Evolutionary conservation across 352 stramenopile genomes (phyloP).

Genomic region (Globisporangium cederbergense): DNA sequence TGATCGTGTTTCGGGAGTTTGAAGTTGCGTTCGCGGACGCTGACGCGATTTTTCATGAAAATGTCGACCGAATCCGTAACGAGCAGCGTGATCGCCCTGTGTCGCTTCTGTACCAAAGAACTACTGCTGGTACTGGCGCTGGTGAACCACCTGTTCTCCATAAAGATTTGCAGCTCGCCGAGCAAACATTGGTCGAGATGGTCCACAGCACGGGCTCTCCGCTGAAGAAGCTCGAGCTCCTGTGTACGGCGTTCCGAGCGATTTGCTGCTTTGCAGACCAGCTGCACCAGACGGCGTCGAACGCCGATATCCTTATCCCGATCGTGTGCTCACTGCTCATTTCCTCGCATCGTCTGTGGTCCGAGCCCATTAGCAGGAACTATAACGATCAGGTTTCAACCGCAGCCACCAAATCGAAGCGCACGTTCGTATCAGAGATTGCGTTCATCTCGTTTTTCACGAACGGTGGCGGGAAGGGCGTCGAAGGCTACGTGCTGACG

Average conservation of each 20-base stretch:
- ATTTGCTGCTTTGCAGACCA: constrained; percentile 70
- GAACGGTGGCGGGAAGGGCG: constrained; percentile 64
- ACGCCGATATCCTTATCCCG: constrained; percentile 69
- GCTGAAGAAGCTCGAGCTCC: constrained; percentile 57
- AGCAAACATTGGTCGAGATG: constrained; percentile 41
- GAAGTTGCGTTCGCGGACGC: constrained; percentile 39
- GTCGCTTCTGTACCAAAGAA: background rate
- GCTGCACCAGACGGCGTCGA: constrained; percentile 56
- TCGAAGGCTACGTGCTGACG: constrained; percentile 75
- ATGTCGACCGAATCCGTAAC: constrained; percentile 42
- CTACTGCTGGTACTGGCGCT: constrained; percentile 1
- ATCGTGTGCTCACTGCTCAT: constrained; percentile 64
- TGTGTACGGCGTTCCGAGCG: constrained; percentile 53
- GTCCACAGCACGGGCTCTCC: constrained; percentile 46
- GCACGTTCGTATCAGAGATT: constrained; percentile 66
- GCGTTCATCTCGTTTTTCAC: constrained; percentile 80
- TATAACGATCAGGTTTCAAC: background rate
- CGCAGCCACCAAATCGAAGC: background rate
- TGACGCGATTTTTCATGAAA: constrained; percentile 41
- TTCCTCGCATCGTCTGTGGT: constrained; percentile 27
- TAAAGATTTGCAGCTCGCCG: constrained; percentile 40
- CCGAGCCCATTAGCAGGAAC: background rate
- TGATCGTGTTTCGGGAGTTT: constrained; percentile 53
- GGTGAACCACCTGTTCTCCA: constrained; percentile 18
- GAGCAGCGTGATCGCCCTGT: constrained; percentile 39